Evolutionary conservation across 345 rosid genomes (phyloP).

Genomic region (Eucalyptus decipiens): DNA sequence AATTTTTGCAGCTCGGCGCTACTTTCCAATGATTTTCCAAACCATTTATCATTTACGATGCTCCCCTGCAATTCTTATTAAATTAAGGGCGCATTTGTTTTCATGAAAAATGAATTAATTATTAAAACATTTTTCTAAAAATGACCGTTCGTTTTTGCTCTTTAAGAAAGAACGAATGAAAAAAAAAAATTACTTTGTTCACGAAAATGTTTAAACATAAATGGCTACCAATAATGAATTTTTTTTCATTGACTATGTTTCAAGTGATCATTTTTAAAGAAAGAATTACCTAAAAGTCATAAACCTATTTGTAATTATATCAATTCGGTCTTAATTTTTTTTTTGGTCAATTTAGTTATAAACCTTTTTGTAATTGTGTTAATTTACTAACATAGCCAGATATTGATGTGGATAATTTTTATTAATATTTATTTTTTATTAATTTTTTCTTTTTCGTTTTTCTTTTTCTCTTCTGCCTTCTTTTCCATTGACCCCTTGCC

Average conservation of each 20-base stretch:
- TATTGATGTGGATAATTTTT: too few relatives aligned
- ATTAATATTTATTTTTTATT: too few relatives aligned
- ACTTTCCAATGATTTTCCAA: not conserved
- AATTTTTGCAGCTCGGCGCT: not conserved
- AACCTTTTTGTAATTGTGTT: too few relatives aligned
- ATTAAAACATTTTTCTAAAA: not conserved
- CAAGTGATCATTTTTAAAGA: not conserved
- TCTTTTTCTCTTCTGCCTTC: too few relatives aligned
- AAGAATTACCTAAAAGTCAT: too few relatives aligned
- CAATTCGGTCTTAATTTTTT: accelerated
- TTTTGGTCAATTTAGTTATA: accelerated
- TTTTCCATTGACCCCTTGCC: too few relatives aligned
- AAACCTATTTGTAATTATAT: too few relatives aligned
- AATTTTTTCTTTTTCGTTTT: too few relatives aligned
- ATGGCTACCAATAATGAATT: not conserved
- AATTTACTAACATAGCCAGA: accelerated
- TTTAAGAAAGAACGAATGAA: accelerated
- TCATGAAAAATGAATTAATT: not conserved
- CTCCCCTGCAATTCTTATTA: not conserved
- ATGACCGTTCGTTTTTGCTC: accelerated
- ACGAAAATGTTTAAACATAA: not conserved
- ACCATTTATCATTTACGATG: not conserved
- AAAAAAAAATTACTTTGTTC: accelerated
- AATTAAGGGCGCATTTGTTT: not conserved
- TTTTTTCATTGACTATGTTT: not conserved